Conservation (phyloP, 2,329 filamentous ascomycete species). For the Pleomassaria siparia region DNA sequence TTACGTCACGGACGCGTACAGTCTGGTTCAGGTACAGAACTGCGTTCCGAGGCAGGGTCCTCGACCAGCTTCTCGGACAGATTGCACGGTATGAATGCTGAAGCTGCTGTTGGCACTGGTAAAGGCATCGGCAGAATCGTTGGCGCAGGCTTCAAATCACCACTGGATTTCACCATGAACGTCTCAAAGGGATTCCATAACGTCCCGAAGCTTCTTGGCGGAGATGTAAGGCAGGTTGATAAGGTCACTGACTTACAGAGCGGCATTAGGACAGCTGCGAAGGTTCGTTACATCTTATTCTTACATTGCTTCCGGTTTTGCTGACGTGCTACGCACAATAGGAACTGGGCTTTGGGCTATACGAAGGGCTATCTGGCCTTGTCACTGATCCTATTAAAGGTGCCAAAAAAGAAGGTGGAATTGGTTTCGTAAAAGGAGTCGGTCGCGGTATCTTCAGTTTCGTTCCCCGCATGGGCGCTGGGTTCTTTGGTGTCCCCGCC, state of each 20-base stretch:
- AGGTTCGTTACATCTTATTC: slow-evolving; percentile 43
- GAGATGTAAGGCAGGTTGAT: slow-evolving; percentile 75
- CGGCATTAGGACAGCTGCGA: slow-evolving; percentile 75
- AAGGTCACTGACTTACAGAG: slow-evolving; percentile 77
- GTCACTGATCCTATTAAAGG: slow-evolving; percentile 76
- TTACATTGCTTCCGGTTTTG: not conserved
- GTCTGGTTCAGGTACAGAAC: slow-evolving; percentile 19
- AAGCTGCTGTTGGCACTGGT: slow-evolving; percentile 65
- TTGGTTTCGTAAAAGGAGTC: slow-evolving; percentile 75
- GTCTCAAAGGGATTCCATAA: slow-evolving; percentile 88
- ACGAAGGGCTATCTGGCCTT: slow-evolving; percentile 78
- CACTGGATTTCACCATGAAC: slow-evolving; percentile 81
- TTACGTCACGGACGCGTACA: slow-evolving; percentile 15
- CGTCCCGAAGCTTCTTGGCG: slow-evolving; percentile 80
- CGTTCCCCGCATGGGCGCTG: slow-evolving; percentile 78
- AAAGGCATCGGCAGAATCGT: slow-evolving; percentile 73
- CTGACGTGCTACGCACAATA: slow-evolving; percentile 21
- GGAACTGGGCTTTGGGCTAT: slow-evolving; percentile 76
- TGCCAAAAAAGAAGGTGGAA: slow-evolving; percentile 63
- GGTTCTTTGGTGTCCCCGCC: slow-evolving; percentile 64
- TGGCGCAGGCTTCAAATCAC: slow-evolving; percentile 73
- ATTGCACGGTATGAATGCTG: slow-evolving; percentile 35
- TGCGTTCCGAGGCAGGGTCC: slow-evolving; percentile 17
- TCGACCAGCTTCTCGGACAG: slow-evolving; percentile 20
- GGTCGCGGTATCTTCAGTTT: slow-evolving; percentile 82